Percentiles rank a stretch among this genome's conserved stretches.
phyloP scores from a whole-genome alignment of 495 filamentous ascomycete species.

The Ramalina intermedia region DNA sequence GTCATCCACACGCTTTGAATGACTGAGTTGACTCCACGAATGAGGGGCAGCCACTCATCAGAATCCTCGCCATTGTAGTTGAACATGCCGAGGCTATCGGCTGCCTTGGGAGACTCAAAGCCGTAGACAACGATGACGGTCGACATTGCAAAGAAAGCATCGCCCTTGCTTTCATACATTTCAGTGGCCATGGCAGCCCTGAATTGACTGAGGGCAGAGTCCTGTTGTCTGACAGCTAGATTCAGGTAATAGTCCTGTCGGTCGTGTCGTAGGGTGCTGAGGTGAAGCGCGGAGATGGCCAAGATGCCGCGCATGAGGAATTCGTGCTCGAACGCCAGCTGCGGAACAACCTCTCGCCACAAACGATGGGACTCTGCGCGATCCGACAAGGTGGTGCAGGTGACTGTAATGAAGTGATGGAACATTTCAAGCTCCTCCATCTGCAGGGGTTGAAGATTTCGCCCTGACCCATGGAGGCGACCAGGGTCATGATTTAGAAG shows the following conservation, averaged over 20 bases:
- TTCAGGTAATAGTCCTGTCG: constrained; percentile 11
- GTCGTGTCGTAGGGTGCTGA: constrained; percentile 24
- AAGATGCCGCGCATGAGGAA: constrained; percentile 33
- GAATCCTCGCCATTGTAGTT: constrained; percentile 25
- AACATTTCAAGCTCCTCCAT: constrained; percentile 25
- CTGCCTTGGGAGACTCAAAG: constrained; percentile 26
- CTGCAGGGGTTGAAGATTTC: constrained; percentile 15
- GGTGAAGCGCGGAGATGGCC: constrained; percentile 29
- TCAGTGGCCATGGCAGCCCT: constrained; percentile 17
- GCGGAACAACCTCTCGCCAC: constrained; percentile 26
- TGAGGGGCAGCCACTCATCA: constrained; percentile 27
- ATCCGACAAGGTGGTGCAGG: constrained; percentile 21
- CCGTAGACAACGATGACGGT: constrained; percentile 31
- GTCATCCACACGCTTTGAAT: constrained; percentile 19
- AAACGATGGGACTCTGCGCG: constrained; percentile 16
- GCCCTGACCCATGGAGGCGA: constrained; percentile 12
- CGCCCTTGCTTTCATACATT: constrained; percentile 24
- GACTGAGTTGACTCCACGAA: constrained; percentile 27
- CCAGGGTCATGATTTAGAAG: background rate
- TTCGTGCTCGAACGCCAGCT: constrained; percentile 28
- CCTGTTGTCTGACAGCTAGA: constrained; percentile 29
- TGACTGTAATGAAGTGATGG: constrained; percentile 24
- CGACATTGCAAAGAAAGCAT: constrained; percentile 33
- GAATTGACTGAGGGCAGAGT: constrained; percentile 24
- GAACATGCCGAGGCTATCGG: constrained; percentile 22